A percentile compares a stretch with the other conserved stretches of the same genome.
Evolutionary conservation across 2,329 filamentous ascomycete genomes (phyloP).

Genomic region (Paraconiothyrium sp.): DNA sequence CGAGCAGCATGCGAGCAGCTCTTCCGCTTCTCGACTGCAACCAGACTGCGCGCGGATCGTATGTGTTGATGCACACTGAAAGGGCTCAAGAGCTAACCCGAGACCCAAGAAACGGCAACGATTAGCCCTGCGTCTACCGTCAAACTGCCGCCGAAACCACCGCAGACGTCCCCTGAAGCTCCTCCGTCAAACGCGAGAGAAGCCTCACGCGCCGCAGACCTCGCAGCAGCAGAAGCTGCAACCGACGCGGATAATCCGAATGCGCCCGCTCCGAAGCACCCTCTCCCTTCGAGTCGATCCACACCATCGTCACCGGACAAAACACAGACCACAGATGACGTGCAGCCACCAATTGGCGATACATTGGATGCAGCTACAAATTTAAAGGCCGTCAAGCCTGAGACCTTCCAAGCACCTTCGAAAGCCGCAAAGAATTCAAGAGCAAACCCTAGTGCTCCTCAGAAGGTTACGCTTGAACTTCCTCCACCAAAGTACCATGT

Average conservation of each 20-base stretch:
- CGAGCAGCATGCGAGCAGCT: constrained; percentile 49
- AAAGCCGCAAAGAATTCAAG: constrained; percentile 10
- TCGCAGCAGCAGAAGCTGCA: constrained; percentile 45
- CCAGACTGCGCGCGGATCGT: constrained; percentile 40
- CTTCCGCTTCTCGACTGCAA: constrained; percentile 53
- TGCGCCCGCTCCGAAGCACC: constrained; percentile 32
- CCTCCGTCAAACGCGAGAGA: constrained; percentile 46
- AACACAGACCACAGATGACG: not conserved
- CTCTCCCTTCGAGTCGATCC: constrained; percentile 31
- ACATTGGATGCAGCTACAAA: not conserved
- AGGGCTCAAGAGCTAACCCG: constrained; percentile 7
- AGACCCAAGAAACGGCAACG: constrained; percentile 25
- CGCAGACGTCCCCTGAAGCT: constrained; percentile 33
- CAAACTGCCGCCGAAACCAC: constrained; percentile 20
- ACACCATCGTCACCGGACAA: constrained; percentile 1
- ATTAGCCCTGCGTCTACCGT: constrained; percentile 32
- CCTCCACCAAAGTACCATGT: constrained; percentile 70
- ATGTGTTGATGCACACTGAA: constrained; percentile 14
- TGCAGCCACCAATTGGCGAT: not conserved
- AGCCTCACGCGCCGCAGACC: constrained; percentile 40
- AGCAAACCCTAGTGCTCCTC: constrained; percentile 21
- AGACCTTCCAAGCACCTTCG: constrained; percentile 7
- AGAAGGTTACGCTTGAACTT: constrained; percentile 23
- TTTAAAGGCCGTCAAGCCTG: not conserved
- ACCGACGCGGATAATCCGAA: constrained; percentile 47